These are phyloP conservation scores for Candida koratica DNA, from an alignment of 805 yeast genomes.

Conservation along the genomic window DNA sequence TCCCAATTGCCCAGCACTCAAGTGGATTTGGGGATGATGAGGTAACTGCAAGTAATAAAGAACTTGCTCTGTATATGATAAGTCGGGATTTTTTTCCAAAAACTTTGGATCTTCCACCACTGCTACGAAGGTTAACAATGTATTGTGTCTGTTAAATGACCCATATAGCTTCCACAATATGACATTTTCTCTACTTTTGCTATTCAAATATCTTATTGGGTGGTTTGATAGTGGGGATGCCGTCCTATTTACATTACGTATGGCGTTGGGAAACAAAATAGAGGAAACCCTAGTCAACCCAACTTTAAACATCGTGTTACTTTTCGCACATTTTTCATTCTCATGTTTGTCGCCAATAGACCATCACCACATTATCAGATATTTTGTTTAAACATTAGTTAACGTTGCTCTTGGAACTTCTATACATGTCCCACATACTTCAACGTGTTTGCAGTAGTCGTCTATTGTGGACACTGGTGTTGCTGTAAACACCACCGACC, in stretches of 20 bases:
- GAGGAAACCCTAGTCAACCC: conserved; percentile 1
- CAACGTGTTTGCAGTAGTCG: no score
- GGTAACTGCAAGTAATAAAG: conserved; percentile 76
- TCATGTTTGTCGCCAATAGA: not conserved
- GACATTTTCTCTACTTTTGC: conserved; percentile 18
- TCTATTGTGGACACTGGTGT: no score
- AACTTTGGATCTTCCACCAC: conserved; percentile 62
- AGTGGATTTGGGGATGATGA: conserved; percentile 63
- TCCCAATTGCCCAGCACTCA: conserved; percentile 83
- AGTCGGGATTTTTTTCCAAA: conserved; percentile 50
- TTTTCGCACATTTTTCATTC: conserved; percentile 3
- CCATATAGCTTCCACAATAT: conserved; percentile 75
- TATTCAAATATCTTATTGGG: conserved; percentile 1
- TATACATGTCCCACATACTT: not conserved
- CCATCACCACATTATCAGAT: not conserved
- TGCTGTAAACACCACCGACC: no score
- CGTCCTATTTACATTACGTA: not conserved
- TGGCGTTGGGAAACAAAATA: not conserved
- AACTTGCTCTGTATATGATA: conserved; percentile 64
- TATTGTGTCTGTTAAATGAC: conserved; percentile 75
- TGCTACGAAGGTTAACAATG: conserved; percentile 70
- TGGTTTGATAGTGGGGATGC: no score
- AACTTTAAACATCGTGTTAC: conserved; percentile 5
- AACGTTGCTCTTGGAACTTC: no score
- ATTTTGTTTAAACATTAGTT: no score